Percentiles rank a stretch among this genome's conserved stretches.
phyloP scores from a whole-genome alignment of 495 filamentous ascomycete species.

The Sordaria brevicollis region DNA sequence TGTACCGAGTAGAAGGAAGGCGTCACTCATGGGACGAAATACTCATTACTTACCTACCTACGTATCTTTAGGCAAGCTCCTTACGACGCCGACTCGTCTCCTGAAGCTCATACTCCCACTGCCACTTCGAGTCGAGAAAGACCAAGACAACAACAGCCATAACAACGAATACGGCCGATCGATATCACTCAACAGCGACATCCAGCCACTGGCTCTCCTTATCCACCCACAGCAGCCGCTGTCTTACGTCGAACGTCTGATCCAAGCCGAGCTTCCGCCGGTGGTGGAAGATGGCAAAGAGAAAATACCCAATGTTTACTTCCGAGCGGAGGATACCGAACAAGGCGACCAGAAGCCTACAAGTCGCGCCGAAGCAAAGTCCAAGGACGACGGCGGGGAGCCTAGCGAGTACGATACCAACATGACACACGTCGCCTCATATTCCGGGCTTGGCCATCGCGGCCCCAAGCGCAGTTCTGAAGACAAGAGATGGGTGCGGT shows the following conservation, averaged over 20 bases:
- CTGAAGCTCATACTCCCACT: constrained; percentile 85
- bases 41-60: background rate
- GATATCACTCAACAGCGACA: constrained; percentile 42
- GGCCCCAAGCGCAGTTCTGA: constrained; percentile 25
- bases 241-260: constrained; percentile 82
- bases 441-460: constrained; percentile 50
- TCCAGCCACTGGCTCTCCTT: constrained; percentile 78
- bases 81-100: constrained; percentile 81
- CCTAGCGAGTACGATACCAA: constrained; percentile 4
- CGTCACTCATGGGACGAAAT: background rate
- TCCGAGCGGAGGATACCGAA: constrained; percentile 66
- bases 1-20: background rate
- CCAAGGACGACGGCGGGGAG: constrained; percentile 4
- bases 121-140: constrained; percentile 46
- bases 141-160: constrained; percentile 34
- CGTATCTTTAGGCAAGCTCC: constrained; percentile 60
- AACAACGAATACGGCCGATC: constrained; percentile 25
- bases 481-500: constrained; percentile 64
- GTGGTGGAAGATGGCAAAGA: constrained; percentile 51
- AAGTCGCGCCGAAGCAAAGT: constrained; percentile 20
- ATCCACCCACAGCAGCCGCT: constrained; percentile 89
- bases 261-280: constrained; percentile 77
- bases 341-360: constrained; percentile 38
- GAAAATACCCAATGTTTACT: constrained; percentile 64
- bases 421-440: constrained; percentile 40